Conservation (phyloP, 176 grass and related monocot species). For the Carex littledalei region DNA sequence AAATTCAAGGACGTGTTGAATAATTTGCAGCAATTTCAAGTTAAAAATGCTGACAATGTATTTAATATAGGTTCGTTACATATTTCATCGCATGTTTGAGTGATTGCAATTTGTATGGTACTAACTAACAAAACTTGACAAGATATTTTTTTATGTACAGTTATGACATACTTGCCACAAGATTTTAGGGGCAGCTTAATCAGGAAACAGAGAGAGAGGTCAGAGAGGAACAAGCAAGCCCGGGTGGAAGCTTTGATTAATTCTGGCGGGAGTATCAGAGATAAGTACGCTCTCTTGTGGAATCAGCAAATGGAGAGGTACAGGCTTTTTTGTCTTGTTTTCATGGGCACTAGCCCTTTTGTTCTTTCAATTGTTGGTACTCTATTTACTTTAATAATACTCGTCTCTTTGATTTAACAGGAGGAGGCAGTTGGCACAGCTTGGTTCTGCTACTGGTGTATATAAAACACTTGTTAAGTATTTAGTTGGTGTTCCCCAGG, state of each 20-base stretch:
- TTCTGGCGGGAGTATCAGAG: constrained; percentile 70
- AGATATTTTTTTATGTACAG: constrained; percentile 39
- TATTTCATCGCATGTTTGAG: constrained; percentile 1
- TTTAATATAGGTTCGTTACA: constrained; percentile 80
- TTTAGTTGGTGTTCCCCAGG: constrained; percentile 96
- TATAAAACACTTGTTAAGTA: constrained; percentile 99
- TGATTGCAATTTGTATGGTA: background rate
- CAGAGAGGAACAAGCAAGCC: constrained; percentile 90
- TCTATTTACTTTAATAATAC: constrained; percentile 20
- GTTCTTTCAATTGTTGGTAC: background rate
- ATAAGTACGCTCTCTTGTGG: constrained; percentile 78
- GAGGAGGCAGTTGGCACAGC: constrained; percentile 79
- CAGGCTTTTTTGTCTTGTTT: no score
- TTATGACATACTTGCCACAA: constrained; percentile 99
- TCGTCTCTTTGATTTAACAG: constrained; percentile 32
- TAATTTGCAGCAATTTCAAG: constrained; percentile 74
- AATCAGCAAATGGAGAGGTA: constrained; percentile 99
- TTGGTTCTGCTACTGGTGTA: constrained; percentile 95
- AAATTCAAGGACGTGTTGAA: constrained; percentile 74
- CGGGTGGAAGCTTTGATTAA: constrained; percentile 76
- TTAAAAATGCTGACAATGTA: constrained; percentile 83
- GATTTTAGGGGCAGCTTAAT: constrained; percentile 90
- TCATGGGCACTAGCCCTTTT: background rate
- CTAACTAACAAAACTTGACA: constrained; percentile 7
- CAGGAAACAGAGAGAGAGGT: constrained; percentile 84